phyloP scores from a whole-genome alignment of 768 basidiomycete species.

The Sarcodon aspratus region DNA sequence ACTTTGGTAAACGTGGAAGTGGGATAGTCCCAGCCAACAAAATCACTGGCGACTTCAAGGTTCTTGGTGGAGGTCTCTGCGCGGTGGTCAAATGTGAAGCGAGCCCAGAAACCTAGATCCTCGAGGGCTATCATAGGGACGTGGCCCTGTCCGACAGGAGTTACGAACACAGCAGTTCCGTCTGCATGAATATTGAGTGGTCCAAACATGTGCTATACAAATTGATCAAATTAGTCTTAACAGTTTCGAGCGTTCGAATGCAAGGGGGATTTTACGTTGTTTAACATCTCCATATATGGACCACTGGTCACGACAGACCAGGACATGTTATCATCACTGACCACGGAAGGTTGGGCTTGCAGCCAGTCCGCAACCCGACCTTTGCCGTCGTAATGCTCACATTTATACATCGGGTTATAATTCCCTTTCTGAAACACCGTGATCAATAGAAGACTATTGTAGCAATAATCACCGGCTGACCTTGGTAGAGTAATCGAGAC shows the following conservation, averaged over 20 bases:
- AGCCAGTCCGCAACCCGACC: slow-evolving; percentile 28
- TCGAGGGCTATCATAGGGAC: slow-evolving; percentile 27
- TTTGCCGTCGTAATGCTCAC: slow-evolving; percentile 30
- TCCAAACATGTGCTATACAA: slow-evolving; percentile 17
- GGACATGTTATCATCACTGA: slow-evolving; percentile 17
- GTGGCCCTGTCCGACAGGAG: slow-evolving; percentile 22
- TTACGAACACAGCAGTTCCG: slow-evolving; percentile 28
- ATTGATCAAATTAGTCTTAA: not conserved
- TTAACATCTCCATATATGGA: slow-evolving; percentile 29
- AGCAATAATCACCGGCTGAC: slow-evolving; percentile 17
- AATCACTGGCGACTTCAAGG: slow-evolving; percentile 25
- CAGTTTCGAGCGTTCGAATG: slow-evolving; percentile 12
- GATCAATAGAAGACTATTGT: slow-evolving; percentile 1
- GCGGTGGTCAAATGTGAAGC: slow-evolving; percentile 27
- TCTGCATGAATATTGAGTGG: slow-evolving; percentile 25
- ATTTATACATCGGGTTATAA: slow-evolving; percentile 19
- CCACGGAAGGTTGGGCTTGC: slow-evolving; percentile 21
- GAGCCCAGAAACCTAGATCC: slow-evolving; percentile 29
- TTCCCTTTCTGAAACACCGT: slow-evolving; percentile 6
- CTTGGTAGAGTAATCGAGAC: slow-evolving; percentile 29
- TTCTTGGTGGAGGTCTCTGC: slow-evolving; percentile 23
- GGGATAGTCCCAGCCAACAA: slow-evolving; percentile 25
- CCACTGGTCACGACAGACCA: slow-evolving; percentile 27
- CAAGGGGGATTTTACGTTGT: not conserved
- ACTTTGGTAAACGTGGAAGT: slow-evolving; percentile 25